Conservation (phyloP, 2,329 filamentous ascomycete species). For the Dothidotthia symphoricarpi region DNA sequence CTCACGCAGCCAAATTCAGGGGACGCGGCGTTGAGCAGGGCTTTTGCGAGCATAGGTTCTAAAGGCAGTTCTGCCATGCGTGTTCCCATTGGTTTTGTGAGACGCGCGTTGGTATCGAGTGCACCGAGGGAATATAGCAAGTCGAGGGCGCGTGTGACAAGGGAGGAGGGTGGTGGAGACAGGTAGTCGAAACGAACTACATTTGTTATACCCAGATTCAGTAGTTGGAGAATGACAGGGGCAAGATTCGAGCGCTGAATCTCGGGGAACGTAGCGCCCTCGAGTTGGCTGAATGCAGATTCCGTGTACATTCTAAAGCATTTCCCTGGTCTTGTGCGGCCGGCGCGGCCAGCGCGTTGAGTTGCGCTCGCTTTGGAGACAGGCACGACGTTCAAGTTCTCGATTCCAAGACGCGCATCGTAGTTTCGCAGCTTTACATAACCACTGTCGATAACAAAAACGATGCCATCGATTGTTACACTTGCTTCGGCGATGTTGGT, state of each 20-base stretch:
- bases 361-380: conserved; percentile 91
- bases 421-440: conserved; percentile 89
- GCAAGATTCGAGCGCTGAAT: conserved; percentile 91
- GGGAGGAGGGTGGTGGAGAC: conserved; percentile 77
- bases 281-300: conserved; percentile 62
- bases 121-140: conserved; percentile 83
- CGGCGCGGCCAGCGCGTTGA: conserved; percentile 85
- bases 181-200: conserved; percentile 87
- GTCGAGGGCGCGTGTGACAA: conserved; percentile 83
- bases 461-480: conserved; percentile 87
- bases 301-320: conserved; percentile 93
- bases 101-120: conserved; percentile 82
- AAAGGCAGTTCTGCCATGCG: conserved; percentile 92
- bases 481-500: conserved; percentile 98
- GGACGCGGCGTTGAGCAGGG: conserved; percentile 67
- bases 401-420: conserved; percentile 80
- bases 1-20: conserved; percentile 70
- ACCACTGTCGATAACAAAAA: conserved; percentile 86
- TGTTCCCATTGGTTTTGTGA: conserved; percentile 82
- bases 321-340: conserved; percentile 85
- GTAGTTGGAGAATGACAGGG: conserved; percentile 83
- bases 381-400: conserved; percentile 76
- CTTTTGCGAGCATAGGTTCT: conserved; percentile 94
- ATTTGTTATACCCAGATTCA: conserved; percentile 93
- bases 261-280: conserved; percentile 77